These are phyloP conservation scores for Arabis hirsuta DNA, from an alignment of 345 rosid species.

Conservation along the genomic window DNA sequence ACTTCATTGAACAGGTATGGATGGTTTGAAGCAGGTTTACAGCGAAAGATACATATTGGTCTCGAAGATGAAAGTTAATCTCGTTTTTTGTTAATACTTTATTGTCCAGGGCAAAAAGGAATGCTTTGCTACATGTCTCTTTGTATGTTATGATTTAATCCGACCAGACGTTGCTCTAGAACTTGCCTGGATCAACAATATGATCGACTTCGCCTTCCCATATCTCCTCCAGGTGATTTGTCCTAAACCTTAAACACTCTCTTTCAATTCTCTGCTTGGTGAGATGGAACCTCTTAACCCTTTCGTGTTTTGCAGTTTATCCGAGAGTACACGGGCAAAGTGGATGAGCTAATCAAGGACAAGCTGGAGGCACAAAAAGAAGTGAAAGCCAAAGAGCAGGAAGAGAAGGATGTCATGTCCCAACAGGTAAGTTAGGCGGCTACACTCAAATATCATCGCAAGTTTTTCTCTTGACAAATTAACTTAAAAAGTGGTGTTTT, in stretches of 20 bases:
- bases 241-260: neutral
- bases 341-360: slow-evolving; percentile 81
- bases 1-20: slow-evolving; percentile 90
- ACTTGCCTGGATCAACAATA: slow-evolving; percentile 87
- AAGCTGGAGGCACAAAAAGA: slow-evolving; percentile 72
- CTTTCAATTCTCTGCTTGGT: neutral
- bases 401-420: slow-evolving; percentile 77
- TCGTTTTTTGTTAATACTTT: slow-evolving; percentile 18
- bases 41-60: neutral
- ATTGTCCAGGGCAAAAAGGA: slow-evolving; percentile 80
- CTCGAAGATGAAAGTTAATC: slow-evolving; percentile 16
- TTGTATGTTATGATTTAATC: slow-evolving; percentile 88
- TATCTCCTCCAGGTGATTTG: slow-evolving; percentile 70
- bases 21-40: neutral
- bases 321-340: slow-evolving; percentile 80
- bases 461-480: neutral
- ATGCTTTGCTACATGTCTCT: slow-evolving; percentile 91
- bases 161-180: slow-evolving; percentile 86
- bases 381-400: slow-evolving; percentile 69
- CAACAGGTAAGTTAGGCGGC: slow-evolving; percentile 66
- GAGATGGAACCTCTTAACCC: neutral
- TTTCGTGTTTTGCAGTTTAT: slow-evolving; percentile 53
- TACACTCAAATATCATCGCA: neutral
- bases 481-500: neutral
- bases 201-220: slow-evolving; percentile 91